Base-by-base conservation (phyloP, 2,329 filamentous ascomycete genomes). In the Diaporthe capsici region DNA sequence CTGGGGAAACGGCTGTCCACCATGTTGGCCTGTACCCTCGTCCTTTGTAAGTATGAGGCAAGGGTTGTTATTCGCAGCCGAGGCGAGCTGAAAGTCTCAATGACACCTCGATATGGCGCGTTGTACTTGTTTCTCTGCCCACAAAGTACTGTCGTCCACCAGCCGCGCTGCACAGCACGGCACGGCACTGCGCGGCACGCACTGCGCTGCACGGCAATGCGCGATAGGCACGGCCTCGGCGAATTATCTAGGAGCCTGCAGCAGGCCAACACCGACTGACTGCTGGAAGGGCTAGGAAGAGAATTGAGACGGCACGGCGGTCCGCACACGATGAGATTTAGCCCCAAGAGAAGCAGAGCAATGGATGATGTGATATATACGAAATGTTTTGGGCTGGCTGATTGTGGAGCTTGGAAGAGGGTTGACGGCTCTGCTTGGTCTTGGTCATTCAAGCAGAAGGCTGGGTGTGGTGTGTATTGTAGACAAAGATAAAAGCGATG, bases 1-100 rank as follows among this genome's bases (percentile, higher is more conserved):
- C 81, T 81, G 17, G 77, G 77, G 44, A 68, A 47, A 70, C 75
- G 72, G 44, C 68, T 68, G 67, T 76, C 78, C n/a, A 61, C 75
- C 78, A 79, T 76, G 42, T 74, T 61, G 22, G 47, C 71, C 28
- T 57, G 42, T 77, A 10, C 70, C 31, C 28, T 34, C 37, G 20
- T 67, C 5, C 42, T 47, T 42, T 25, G n/a, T 17, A 22, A 51
- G 44, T 13, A 2, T 20, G 44, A 58, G 34, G 51, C 68, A 13
- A 12, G 22, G 25, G 3, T 10, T 60, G 37, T 44, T 34, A 13
- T 6, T 13, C 6, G 25, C 65, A 39, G 37, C n/a, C 51, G 47
- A 51, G 22, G 25, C 55, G 55, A 63, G 31, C 70, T 37, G 68
- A 72, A 5, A 8, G 13, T 17, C 13, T 47, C 60, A 37, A 37